phyloP scores from a whole-genome alignment of 2,329 filamentous ascomycete species.

The Stagonosporopsis cucurbitacearum region DNA sequence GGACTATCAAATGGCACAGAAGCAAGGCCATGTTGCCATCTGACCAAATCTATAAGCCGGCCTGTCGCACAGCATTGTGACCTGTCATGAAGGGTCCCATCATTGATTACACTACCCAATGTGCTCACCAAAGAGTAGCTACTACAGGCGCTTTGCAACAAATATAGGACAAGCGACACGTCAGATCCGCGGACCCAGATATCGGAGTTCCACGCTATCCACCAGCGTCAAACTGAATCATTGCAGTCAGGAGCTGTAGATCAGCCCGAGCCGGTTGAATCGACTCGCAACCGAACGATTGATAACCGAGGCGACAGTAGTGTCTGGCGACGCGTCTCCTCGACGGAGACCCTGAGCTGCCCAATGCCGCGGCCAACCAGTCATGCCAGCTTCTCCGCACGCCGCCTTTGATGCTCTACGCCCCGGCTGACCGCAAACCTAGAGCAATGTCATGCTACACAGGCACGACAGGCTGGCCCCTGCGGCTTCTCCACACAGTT shows the following conservation, averaged over 20 bases:
- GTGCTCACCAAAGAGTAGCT: no score
- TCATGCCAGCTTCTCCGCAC: background rate
- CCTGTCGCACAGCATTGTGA: background rate
- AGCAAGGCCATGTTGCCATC: background rate
- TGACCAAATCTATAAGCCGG: background rate
- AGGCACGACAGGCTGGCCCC: background rate
- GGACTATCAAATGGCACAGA: background rate
- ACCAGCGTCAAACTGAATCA: background rate
- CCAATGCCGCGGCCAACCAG: background rate
- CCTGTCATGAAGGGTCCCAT: background rate
- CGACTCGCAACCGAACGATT: background rate
- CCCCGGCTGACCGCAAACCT: no score
- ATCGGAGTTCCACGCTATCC: background rate
- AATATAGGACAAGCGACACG: background rate
- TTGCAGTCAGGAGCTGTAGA: no score
- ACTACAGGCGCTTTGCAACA: background rate
- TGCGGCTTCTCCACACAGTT: slow-evolving; percentile 3
- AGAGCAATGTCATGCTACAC: background rate
- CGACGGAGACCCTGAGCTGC: slow-evolving; percentile 1
- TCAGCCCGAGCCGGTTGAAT: slow-evolving; percentile 1
- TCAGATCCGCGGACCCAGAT: background rate
- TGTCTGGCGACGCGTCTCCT: background rate
- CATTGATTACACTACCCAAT: background rate
- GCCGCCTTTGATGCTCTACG: no score
- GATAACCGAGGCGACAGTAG: slow-evolving; percentile 7